Base-by-base conservation (phyloP, 225 moss, liverwort and hornwort species). In the Neckera pumila region DNA sequence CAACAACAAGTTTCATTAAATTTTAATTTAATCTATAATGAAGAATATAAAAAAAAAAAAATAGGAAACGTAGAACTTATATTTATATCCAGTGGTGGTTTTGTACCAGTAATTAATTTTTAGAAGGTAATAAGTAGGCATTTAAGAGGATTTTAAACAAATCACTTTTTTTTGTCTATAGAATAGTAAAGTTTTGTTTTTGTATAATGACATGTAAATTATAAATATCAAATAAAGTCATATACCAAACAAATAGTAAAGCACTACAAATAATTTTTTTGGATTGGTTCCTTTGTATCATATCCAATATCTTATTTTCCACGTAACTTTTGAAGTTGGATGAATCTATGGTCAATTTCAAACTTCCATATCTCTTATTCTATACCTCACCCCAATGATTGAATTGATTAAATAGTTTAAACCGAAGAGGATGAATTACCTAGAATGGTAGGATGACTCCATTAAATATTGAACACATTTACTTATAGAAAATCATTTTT, bases 401-500 rank as follows among this genome's bases (percentile, higher is more conserved):
- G 2, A 76, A 53, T 14, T 36, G 0, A 22, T 53, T 22, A 22
- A 53, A 53, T 36, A 14, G 9, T 36, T 23, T 13, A 53, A 76
- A 76, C 2, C 0, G 3, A 14, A 76, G 5, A 34, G 0, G 9
- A 14, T 76, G 36, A 76, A 76, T 22, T 34, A 53, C 0, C 5
- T 3, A 23, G 3, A 3, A 36, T 77, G 3, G 15, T 36, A 0
- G 0, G 3, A 77, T 56, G 54, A 9, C 1, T 36, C 10, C 0
- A 54, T 77, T 0, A 1, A 53, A 49, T 22, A 14, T 51, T 7
- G 14, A 51, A 51, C 1, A 5, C 12, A 34, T 2, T 8, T 51
- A 7, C 5, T 19, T 33, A 13, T 13, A 31, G 2, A 33, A 51
- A 5, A 76, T 76, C 3, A 22, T 76, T 76, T 76, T 76, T 5